Conservation (phyloP, 2,329 filamentous ascomycete genomes). For the Phyllosticta citrichinensis region DNA sequence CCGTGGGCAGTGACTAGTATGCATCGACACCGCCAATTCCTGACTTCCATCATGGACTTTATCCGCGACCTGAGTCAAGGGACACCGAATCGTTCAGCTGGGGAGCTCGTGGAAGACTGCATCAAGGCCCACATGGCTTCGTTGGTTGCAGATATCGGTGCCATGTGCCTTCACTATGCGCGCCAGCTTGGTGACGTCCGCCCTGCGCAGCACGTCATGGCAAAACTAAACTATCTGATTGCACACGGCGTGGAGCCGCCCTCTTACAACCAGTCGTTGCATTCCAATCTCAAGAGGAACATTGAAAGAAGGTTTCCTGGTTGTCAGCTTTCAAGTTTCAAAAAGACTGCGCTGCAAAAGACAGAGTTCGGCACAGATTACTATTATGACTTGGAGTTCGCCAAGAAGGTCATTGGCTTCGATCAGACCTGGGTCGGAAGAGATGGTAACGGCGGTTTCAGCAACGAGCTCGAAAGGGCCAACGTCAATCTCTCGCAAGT, state of each 20-base stretch:
- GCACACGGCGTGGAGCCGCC: slow-evolving; percentile 69
- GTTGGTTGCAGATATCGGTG: slow-evolving; percentile 75
- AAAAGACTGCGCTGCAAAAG: slow-evolving; percentile 58
- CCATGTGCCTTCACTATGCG: slow-evolving; percentile 81
- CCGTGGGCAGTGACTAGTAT: slow-evolving; percentile 82
- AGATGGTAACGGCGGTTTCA: slow-evolving; percentile 57
- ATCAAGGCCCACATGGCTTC: slow-evolving; percentile 54
- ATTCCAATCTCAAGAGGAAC: slow-evolving; percentile 76
- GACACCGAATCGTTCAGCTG: neutral
- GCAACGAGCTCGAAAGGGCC: slow-evolving; percentile 70
- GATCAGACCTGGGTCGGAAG: slow-evolving; percentile 63
- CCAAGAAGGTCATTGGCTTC: slow-evolving; percentile 63
- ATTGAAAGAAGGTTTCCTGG: slow-evolving; percentile 68
- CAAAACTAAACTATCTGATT: slow-evolving; percentile 69
- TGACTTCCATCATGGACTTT: slow-evolving; percentile 62
- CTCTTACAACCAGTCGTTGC: slow-evolving; percentile 78
- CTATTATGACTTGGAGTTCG: slow-evolving; percentile 73
- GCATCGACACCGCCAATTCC: slow-evolving; percentile 62
- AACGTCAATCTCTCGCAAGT: slow-evolving; percentile 88
- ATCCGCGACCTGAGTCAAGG: slow-evolving; percentile 39
- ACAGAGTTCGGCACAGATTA: slow-evolving; percentile 63
- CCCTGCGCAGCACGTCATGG: slow-evolving; percentile 61
- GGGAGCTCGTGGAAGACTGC: slow-evolving; percentile 16
- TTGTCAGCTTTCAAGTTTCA: slow-evolving; percentile 67
- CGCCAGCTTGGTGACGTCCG: slow-evolving; percentile 62